A percentile compares a stretch with the other conserved stretches of the same genome.
These are phyloP conservation scores for Scenedesmus sp. DNA, from an alignment of 163 green algal genomes.

Conservation along the genomic window DNA sequence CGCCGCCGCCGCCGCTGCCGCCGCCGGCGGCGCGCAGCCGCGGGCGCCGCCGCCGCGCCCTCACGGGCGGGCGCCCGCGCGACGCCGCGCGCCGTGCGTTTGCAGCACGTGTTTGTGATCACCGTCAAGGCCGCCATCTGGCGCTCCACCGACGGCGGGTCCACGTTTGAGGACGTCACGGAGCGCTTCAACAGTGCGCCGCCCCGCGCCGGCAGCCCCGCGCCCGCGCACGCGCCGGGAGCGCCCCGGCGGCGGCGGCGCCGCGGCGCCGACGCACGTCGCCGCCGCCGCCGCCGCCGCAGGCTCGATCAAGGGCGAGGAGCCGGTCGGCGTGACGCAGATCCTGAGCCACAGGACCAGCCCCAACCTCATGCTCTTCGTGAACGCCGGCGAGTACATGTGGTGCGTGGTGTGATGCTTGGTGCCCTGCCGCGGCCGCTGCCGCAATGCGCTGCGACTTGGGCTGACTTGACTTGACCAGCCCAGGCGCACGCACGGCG, in stretches of 20 bases:
- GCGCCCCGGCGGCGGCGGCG: too few species aligned
- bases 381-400: slow-evolving; percentile 48
- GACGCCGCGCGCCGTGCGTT: neutral
- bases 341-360: slow-evolving; percentile 49
- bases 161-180: slow-evolving; percentile 52
- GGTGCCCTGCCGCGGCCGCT: neutral
- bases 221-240: too few species aligned
- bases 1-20: neutral
- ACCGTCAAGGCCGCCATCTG: slow-evolving; percentile 54
- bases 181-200: slow-evolving; percentile 44
- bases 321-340: slow-evolving; percentile 46
- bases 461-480: neutral
- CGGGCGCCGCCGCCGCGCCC: neutral
- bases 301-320: slow-evolving; percentile 42
- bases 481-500: neutral
- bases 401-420: slow-evolving; percentile 50
- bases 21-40: neutral
- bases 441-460: neutral
- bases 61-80: neutral
- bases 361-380: slow-evolving; percentile 49
- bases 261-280: neutral
- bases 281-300: neutral
- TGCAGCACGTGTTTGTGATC: slow-evolving; percentile 60
- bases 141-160: slow-evolving; percentile 54
- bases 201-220: too few species aligned